Evolutionary conservation across 352 stramenopile species (phyloP), one percentile per base, ranked within the genome.

Genomic region (Globisporangium recalcitrans): DNA sequence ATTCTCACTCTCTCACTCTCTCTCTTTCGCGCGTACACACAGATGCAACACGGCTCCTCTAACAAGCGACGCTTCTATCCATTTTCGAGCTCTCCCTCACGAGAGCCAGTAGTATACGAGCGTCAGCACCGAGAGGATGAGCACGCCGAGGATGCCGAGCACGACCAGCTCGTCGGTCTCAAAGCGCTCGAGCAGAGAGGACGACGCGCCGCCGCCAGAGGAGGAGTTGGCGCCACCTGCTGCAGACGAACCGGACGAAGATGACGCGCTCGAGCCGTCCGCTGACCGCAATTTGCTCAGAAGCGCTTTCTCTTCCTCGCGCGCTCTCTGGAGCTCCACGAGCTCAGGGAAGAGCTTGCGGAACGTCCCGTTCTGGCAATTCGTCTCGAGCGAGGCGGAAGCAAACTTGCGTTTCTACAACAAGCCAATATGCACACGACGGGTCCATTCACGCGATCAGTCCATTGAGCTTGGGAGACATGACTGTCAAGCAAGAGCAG

Each of bases 291-390:
- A 60, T 61, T 80, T 72, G 29, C 63, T 65, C 29, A 76, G 54
- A 14, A 79, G 72, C 34, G 74, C 71, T 40, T 80, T 64, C 29
- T 85, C 75, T 27, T 77, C 73, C 26, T 83, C 70, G 19, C 75
- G 75, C 48, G 84, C 57, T 40, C 81, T 69, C 49, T 96, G 77
- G 46, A 95, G 66, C 48, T 84, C 79, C 34, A 97, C 87, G 14
- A 97, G 76, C 24, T 98, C 83, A 0, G 91, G 89, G 55, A 98
- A 98, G 7, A 97, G 66, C 68, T 89, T 85, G 51, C 85, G 70
- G 63, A 98, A 98, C 0, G 78, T 82, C 4, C 78, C 70, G 59
- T 87, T 90, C 53, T 65, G 76, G 62, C 79, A 87, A 72, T 98
- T 97, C 44, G 80, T 72, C 48, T 90, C 88, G 6, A 97, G 70